Evolutionary conservation across 106 monocot species (phyloP), one percentile per base, ranked within the genome.

Genomic region (Triglochin maritima): DNA sequence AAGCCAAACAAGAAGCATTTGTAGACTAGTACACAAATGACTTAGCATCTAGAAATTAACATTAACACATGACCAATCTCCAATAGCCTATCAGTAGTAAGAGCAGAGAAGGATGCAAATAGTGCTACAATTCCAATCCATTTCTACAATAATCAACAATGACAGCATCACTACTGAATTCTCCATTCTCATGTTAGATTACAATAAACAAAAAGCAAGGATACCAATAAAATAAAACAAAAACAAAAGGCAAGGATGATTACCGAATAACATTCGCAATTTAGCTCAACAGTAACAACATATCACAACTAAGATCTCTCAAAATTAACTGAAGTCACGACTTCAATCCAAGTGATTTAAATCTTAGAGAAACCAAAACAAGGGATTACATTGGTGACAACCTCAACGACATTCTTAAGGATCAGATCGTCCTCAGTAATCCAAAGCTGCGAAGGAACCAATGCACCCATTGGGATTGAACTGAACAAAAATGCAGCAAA

Each of bases 401-500:
- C 92, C 81, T 92, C 92, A 7, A 92, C 74, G 67, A 87, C 87
- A 66, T 85, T 92, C 74, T 85, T 92, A 7, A 92, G 79, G 43
- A 87, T 76, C 66, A 83, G 66, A 69, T 92, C 92, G 68, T 92
- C 92, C 64, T 87, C 85, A 1, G 81, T 78, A 44, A 75, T 79
- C 92, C 92, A 92, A 10, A 73, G 78, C 4, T 77, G 59, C 29
- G 62, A 43, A 17, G 80, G 50, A 48, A 83, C 60, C 10, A 74
- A 59, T n/a, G 90, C 76, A 15, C 79, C 84, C 90, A 87, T 91
- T 7, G 14, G 43, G 17, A 7, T 66, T 8, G 51, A 29, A 51
- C 29, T 29, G 29, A 29, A 29, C 29, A 29, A 1, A 29, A 29
- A 1, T 29, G 29, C 29, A 29, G 29, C 29, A 29, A 29, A 29